Percentiles rank a stretch among this genome's conserved stretches.
Evolutionary conservation across 257 asterid species (phyloP).

Genomic region (Ligustrum vulgare): DNA sequence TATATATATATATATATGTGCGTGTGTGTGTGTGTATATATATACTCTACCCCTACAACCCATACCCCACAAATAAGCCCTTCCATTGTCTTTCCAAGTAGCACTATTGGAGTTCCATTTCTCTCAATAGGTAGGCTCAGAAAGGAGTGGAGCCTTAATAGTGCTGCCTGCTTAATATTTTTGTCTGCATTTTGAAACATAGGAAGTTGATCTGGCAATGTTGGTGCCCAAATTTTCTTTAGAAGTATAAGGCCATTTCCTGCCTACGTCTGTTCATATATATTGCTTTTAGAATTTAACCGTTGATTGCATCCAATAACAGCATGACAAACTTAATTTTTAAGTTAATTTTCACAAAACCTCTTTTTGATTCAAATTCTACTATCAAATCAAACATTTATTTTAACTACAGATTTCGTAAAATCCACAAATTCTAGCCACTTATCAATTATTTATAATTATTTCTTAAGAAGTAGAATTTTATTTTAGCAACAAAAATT

Average conservation of each 20-base stretch:
- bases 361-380: too few relatives aligned
- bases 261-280: too few relatives aligned
- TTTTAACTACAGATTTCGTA: too few relatives aligned
- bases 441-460: too few relatives aligned
- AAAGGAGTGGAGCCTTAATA: constrained; percentile 42
- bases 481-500: too few relatives aligned
- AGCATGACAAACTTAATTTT: too few relatives aligned
- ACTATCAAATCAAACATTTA: too few relatives aligned
- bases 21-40: neutral
- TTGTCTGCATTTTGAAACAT: neutral
- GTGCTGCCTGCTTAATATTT: constrained; percentile 17
- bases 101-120: constrained; percentile 42
- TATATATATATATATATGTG: neutral
- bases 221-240: neutral
- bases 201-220: neutral
- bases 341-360: too few relatives aligned
- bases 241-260: neutral
- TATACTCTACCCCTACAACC: neutral
- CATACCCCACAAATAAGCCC: neutral
- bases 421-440: too few relatives aligned
- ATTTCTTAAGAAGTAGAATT: too few relatives aligned
- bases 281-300: too few relatives aligned
- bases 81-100: constrained; percentile 14
- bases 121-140: constrained; percentile 18
- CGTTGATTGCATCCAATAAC: too few relatives aligned